A percentile compares a stretch with the other conserved stretches of the same genome.
These are phyloP conservation scores for Russula ochroleuca DNA, from an alignment of 768 basidiomycete species.

Conservation along the genomic window DNA sequence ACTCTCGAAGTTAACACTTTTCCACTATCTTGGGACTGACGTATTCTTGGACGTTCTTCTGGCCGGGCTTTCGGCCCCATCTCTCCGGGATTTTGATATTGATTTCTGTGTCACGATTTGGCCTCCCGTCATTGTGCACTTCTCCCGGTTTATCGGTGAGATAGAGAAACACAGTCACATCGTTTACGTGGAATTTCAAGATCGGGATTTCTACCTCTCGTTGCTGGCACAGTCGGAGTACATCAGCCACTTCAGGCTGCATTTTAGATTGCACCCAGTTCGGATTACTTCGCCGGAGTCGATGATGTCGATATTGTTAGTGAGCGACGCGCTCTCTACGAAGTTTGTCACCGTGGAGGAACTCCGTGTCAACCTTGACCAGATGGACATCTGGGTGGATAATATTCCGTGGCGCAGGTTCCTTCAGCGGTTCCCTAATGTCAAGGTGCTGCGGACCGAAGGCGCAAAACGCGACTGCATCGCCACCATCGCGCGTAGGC, in stretches of 20 bases:
- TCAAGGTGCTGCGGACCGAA: not conserved
- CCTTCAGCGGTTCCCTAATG: not conserved
- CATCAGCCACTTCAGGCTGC: no score
- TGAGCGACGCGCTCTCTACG: not conserved
- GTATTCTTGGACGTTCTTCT: not conserved
- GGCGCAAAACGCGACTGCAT: no score
- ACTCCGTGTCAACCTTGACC: not conserved
- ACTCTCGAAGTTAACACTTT: not conserved
- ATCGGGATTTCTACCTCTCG: no score
- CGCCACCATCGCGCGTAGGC: not conserved
- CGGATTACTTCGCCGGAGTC: not conserved
- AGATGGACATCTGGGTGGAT: not conserved
- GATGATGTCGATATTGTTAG: not conserved
- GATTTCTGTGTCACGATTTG: rapidly evolving
- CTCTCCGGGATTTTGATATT: not conserved
- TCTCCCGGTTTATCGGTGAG: not conserved
- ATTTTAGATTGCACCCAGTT: not conserved
- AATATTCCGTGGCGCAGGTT: not conserved
- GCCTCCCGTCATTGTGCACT: not conserved
- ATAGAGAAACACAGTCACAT: not conserved
- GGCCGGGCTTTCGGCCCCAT: conserved; percentile 1
- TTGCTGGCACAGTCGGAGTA: not conserved
- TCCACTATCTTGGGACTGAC: not conserved
- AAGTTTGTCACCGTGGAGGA: not conserved
- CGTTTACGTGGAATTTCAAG: not conserved